phyloP scores from a whole-genome alignment of 192 early-diverging fungal species.

The Funneliformis geosporum region DNA sequence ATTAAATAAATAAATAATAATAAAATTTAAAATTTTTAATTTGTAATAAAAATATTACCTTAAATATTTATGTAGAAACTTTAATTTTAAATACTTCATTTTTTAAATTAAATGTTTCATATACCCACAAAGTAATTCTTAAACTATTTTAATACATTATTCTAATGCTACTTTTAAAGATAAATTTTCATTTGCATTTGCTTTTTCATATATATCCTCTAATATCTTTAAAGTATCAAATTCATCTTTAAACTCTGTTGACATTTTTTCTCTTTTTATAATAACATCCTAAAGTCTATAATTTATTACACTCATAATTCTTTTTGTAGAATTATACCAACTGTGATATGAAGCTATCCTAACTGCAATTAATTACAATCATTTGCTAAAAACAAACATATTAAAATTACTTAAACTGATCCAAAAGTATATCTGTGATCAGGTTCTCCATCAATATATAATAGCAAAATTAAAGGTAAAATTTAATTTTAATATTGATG shows the following conservation, averaged over 20 bases:
- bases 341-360: not conserved
- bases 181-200: not conserved
- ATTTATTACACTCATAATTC: not conserved
- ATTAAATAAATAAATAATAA: too few species aligned
- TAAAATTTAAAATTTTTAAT: too few species aligned
- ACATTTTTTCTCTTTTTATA: not conserved
- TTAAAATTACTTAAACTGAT: not conserved
- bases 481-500: not conserved
- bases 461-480: not conserved
- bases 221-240: not conserved
- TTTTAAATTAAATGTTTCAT: too few species aligned
- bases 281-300: not conserved
- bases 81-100: too few species aligned
- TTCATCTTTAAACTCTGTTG: not conserved
- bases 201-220: not conserved
- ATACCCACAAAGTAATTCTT: too few species aligned
- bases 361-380: not conserved
- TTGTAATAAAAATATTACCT: too few species aligned
- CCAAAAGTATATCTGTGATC: not conserved
- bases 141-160: not conserved
- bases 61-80: too few species aligned
- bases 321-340: not conserved
- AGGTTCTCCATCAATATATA: not conserved
- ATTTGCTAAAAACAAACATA: not conserved
- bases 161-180: not conserved